Percentiles rank a stretch among this genome's conserved stretches.
Conservation (phyloP, 805 yeast species). For the Blastobotrys muscicola region DNA sequence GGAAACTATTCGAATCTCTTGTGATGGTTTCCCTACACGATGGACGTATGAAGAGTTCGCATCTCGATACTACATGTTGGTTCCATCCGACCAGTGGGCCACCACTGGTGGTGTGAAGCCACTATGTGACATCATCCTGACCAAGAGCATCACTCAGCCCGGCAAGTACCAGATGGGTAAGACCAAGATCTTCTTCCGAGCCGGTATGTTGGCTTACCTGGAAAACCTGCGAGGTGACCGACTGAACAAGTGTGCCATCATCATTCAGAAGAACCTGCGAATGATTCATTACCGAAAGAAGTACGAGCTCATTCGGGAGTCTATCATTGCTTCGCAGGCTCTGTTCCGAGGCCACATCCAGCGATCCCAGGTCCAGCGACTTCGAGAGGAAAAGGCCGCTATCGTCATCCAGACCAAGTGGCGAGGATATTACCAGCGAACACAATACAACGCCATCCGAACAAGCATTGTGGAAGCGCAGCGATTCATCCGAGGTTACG, state of each 20-base stretch:
- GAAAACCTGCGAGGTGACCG: slow-evolving; percentile 80
- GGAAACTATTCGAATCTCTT: slow-evolving; percentile 91
- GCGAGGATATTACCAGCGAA: slow-evolving; percentile 35
- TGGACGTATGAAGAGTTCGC: slow-evolving; percentile 94
- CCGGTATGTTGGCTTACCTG: slow-evolving; percentile 88
- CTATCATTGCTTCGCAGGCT: slow-evolving; percentile 51
- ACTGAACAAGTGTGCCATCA: slow-evolving; percentile 64
- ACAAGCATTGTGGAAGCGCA: slow-evolving; percentile 50
- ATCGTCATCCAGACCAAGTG: slow-evolving; percentile 58
- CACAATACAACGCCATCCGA: slow-evolving; percentile 42
- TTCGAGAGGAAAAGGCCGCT: slow-evolving; percentile 50
- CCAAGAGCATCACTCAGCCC: slow-evolving; percentile 45
- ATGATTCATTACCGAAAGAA: slow-evolving; percentile 52
- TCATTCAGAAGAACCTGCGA: slow-evolving; percentile 77
- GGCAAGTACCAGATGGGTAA: slow-evolving; percentile 81
- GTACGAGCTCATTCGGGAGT: slow-evolving; percentile 44
- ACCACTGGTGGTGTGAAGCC: slow-evolving; percentile 43
- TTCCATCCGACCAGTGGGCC: slow-evolving; percentile 57
- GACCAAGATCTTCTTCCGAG: slow-evolving; percentile 89
- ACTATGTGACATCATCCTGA: slow-evolving; percentile 61
- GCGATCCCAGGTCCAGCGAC: slow-evolving; percentile 45
- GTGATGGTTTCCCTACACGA: slow-evolving; percentile 96
- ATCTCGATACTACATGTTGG: slow-evolving; percentile 73
- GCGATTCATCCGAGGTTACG: slow-evolving; percentile 40
- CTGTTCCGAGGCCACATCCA: slow-evolving; percentile 52